A percentile compares a stretch with the other conserved stretches of the same genome.
Conservation (phyloP, 805 yeast species). For the Phaffomyces thermotolerans region DNA sequence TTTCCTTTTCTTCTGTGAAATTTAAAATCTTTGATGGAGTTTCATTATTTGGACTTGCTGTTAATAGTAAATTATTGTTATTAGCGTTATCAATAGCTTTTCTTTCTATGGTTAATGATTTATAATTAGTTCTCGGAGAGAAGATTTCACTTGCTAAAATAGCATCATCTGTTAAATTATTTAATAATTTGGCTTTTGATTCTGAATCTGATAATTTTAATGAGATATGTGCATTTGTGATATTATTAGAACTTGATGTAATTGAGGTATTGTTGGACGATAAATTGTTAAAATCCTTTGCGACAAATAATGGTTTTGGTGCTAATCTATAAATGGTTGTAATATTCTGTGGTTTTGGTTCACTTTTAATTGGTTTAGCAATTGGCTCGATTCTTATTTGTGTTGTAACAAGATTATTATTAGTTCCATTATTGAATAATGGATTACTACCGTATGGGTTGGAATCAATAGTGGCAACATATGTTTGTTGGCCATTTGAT, state of each 20-base stretch:
- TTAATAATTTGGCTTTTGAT: constrained; percentile 28
- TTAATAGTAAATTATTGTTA: background rate
- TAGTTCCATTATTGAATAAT: constrained; percentile 41
- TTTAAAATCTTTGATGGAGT: constrained; percentile 10
- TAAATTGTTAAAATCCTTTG: constrained; percentile 3
- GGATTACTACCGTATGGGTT: constrained; percentile 81
- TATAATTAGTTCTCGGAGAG: constrained; percentile 51
- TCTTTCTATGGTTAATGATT: constrained; percentile 47
- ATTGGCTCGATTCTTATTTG: constrained; percentile 34
- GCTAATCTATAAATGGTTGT: constrained; percentile 54
- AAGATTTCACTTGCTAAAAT: constrained; percentile 67
- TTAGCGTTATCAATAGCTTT: background rate
- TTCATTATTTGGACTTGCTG: background rate
- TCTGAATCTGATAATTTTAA: constrained; percentile 4
- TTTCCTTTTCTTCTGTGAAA: constrained; percentile 6
- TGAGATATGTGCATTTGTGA: constrained; percentile 2
- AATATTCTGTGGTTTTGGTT: constrained; percentile 55
- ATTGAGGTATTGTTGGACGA: background rate
- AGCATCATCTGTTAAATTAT: constrained; percentile 52
- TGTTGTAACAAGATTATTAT: constrained; percentile 30
- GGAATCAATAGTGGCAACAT: constrained; percentile 29
- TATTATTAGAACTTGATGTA: constrained; percentile 3
- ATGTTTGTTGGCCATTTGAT: constrained; percentile 17
- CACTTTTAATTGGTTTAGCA: constrained; percentile 39
- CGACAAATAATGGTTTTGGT: constrained; percentile 51